Evolutionary conservation across 2,329 filamentous ascomycete species (phyloP).

Genomic region (Apiospora malaysiana): DNA sequence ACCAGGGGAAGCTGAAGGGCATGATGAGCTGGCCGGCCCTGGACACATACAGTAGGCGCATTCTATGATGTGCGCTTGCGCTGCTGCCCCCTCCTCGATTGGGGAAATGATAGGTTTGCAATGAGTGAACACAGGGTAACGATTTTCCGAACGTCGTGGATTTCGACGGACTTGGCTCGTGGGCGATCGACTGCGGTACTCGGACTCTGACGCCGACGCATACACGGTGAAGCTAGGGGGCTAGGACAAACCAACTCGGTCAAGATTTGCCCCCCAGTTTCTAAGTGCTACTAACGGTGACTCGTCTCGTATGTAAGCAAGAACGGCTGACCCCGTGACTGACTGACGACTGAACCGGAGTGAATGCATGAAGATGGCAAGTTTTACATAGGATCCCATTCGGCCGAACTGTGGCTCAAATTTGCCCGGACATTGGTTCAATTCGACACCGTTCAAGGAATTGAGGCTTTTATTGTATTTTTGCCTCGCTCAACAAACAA

Average conservation of each 20-base stretch:
- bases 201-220: too few species aligned
- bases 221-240: too few species aligned
- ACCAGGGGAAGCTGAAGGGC: background rate
- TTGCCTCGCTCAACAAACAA: background rate
- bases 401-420: conserved; percentile 10
- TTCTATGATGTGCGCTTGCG: background rate
- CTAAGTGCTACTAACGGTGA: too few species aligned
- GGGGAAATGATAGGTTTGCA: too few species aligned
- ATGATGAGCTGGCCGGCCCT: background rate
- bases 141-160: too few species aligned
- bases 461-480: background rate
- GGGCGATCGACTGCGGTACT: too few species aligned
- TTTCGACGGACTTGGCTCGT: too few species aligned
- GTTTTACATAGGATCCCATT: conserved; percentile 8
- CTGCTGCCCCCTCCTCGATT: too few species aligned
- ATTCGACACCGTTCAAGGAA: too few species aligned
- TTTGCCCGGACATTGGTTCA: background rate
- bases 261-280: background rate
- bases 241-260: background rate
- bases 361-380: background rate
- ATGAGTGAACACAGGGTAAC: too few species aligned
- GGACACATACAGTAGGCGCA: background rate
- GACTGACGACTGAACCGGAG: background rate
- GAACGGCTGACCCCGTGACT: conserved; percentile 1
- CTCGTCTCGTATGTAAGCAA: too few species aligned